A percentile compares a stretch with the other conserved stretches of the same genome.
Conservation (phyloP, 116 monocot genomes). For the Cymodocea nodosa region DNA sequence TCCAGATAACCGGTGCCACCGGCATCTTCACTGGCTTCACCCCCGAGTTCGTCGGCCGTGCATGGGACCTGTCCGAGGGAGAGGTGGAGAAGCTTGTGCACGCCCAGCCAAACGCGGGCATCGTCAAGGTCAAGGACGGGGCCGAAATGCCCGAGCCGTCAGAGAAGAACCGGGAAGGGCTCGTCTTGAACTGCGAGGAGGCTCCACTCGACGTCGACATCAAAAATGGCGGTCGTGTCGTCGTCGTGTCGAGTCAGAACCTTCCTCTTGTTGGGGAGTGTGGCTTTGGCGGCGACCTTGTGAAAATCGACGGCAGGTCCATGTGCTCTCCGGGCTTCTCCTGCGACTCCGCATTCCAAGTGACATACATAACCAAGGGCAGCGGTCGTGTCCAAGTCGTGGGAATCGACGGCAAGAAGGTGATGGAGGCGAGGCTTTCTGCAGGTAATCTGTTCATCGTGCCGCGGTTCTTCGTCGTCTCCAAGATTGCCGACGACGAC, state of each 20-base stretch:
- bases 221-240: constrained; percentile 3
- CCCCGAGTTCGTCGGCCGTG: constrained; percentile 62
- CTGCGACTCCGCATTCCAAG: constrained; percentile 73
- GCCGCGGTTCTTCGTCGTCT: constrained; percentile 80
- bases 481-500: constrained; percentile 70
- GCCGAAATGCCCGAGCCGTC: constrained; percentile 33
- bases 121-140: constrained; percentile 47
- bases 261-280: constrained; percentile 58
- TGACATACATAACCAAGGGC: constrained; percentile 63
- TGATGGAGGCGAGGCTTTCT: constrained; percentile 43
- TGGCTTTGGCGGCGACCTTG: constrained; percentile 75
- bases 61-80: constrained; percentile 44
- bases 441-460: constrained; percentile 65
- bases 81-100: constrained; percentile 35
- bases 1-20: constrained; percentile 55
- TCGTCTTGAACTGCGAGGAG: constrained; percentile 56
- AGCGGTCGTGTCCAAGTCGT: constrained; percentile 82
- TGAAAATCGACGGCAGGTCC: constrained; percentile 49
- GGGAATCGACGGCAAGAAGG: constrained; percentile 60
- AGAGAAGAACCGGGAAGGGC: constrained; percentile 23
- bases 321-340: constrained; percentile 92
- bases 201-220: constrained; percentile 7
- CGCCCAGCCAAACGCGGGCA: constrained; percentile 27
- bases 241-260: not conserved
- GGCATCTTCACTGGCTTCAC: constrained; percentile 82